These are phyloP conservation scores for Physcomitrellopsis africana DNA, from an alignment of 225 moss, liverwort and hornwort genomes.

Conservation along the genomic window DNA sequence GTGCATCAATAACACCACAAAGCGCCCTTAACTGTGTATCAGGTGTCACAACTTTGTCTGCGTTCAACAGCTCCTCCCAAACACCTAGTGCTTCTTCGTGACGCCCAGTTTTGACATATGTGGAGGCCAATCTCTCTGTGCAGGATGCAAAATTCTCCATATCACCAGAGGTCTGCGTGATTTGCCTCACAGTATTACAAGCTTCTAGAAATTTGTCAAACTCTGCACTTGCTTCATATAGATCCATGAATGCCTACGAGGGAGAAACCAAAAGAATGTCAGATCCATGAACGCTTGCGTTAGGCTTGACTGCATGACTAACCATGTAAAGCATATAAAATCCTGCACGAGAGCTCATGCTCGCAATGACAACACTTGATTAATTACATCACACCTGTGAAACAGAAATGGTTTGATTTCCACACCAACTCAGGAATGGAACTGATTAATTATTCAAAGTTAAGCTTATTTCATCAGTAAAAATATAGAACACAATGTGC, in stretches of 20 bases:
- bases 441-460: neutral
- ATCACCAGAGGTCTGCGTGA: slow-evolving; percentile 59
- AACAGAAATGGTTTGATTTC: neutral
- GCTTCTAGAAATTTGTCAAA: slow-evolving; percentile 67
- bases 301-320: slow-evolving; percentile 7
- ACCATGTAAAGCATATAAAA: slow-evolving; percentile 2
- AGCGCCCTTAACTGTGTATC: slow-evolving; percentile 55
- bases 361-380: slow-evolving; percentile 15
- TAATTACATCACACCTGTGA: slow-evolving; percentile 19
- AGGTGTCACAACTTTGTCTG: slow-evolving; percentile 34
- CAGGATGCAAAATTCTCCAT: slow-evolving; percentile 47
- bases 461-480: slow-evolving; percentile 17
- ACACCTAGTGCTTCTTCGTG: slow-evolving; percentile 63
- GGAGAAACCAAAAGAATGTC: slow-evolving; percentile 8
- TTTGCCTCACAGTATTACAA: slow-evolving; percentile 63
- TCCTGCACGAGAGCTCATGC: slow-evolving; percentile 8
- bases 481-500: neutral
- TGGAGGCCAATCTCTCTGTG: slow-evolving; percentile 63
- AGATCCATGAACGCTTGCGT: slow-evolving; percentile 25
- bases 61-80: slow-evolving; percentile 72
- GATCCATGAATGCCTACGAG: slow-evolving; percentile 80
- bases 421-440: slow-evolving; percentile 9
- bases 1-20: slow-evolving; percentile 68
- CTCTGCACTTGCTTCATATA: slow-evolving; percentile 74
- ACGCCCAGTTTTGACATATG: slow-evolving; percentile 47